Base-by-base conservation (phyloP, 2,329 filamentous ascomycete species). In the Sordariomycetes sp. region DNA sequence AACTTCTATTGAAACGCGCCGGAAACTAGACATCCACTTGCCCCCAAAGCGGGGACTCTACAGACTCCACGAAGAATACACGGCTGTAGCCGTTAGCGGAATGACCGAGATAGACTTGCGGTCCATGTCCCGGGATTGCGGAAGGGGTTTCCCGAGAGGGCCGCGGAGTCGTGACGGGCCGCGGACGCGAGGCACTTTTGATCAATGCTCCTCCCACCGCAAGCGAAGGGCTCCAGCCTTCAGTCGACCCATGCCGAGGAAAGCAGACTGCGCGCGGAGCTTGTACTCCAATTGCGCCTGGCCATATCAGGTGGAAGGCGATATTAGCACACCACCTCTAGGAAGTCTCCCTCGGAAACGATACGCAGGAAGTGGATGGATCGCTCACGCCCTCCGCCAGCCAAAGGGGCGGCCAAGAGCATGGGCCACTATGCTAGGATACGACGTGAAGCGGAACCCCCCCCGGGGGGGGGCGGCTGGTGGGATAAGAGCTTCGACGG, bases 321-420 rank as follows among this genome's bases (percentile, higher is more conserved):
- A 57, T 57, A 39, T 52, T 48, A 53, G 32, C 52, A 50, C 55
- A 52, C 55, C 24, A 50, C 54, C 39, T 10, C 45, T 1, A 8
- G 13, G 39, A 45, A n/a, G 54, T 36, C 50, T 52, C 32, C n/a
- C n/a, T 48, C 55, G 20, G n/a, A 17, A n/a, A 8, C 13, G 17
- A n/a, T 17, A 17, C 39, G 39, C 50, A 57, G 48, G 55, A 34
- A 57, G 45, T 57, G 55, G 55, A 42, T 57, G 55, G 55, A n/a
- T 39, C 55, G 55, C 15, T 57, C 55, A 48, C 53, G 50, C 39
- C 45, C 25, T 36, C 24, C 34, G n/a, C 42, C 13, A 34, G 52
- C 7, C 39, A 17, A 45, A 10, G 17, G n/a, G 4, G 22, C 25
- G 28, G 54, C 20, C 32, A 51, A 20, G 36, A 39, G 55, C 48